Conservation (phyloP, 2,329 filamentous ascomycete genomes). For the Fusarium brevicatenulatum region DNA sequence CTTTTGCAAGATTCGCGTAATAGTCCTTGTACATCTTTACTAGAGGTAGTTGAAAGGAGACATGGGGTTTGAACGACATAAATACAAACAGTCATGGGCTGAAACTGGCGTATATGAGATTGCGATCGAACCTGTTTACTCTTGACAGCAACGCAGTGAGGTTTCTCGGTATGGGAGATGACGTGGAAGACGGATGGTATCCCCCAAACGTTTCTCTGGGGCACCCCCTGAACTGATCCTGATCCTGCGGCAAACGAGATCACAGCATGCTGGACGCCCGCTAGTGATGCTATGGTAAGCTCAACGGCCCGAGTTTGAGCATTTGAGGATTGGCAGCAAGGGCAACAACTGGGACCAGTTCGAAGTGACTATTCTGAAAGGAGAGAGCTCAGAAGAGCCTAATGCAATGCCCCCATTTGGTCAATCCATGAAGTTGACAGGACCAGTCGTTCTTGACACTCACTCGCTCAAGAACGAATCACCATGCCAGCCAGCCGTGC, state of each 20-base stretch:
- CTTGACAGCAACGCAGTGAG: slow-evolving; percentile 2
- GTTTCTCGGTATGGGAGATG: slow-evolving; percentile 17
- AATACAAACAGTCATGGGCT: background rate
- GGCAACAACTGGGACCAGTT: slow-evolving; percentile 21
- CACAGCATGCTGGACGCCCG: slow-evolving; percentile 28
- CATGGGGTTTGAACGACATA: background rate
- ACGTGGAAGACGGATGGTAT: slow-evolving; percentile 18
- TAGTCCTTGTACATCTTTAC: background rate
- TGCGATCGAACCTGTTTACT: background rate
- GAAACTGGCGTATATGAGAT: background rate
- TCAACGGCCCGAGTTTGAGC: slow-evolving; percentile 35
- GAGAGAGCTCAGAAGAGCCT: slow-evolving; percentile 11
- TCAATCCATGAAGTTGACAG: slow-evolving; percentile 17
- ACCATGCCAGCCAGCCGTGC: slow-evolving; percentile 19
- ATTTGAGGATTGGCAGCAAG: slow-evolving; percentile 16
- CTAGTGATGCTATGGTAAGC: slow-evolving; percentile 21
- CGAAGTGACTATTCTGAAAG: slow-evolving; percentile 30
- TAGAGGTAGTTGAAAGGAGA: background rate
- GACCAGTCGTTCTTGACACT: slow-evolving; percentile 11
- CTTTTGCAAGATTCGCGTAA: background rate
- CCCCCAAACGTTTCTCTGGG: slow-evolving; percentile 11
- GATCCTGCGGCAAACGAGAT: slow-evolving; percentile 36
- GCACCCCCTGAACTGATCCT: slow-evolving; percentile 29
- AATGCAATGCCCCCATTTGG: slow-evolving; percentile 27
- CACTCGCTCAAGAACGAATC: slow-evolving; percentile 16